phyloP scores from a whole-genome alignment of 1,284 basidiomycete species.

The Tilletia caries region DNA sequence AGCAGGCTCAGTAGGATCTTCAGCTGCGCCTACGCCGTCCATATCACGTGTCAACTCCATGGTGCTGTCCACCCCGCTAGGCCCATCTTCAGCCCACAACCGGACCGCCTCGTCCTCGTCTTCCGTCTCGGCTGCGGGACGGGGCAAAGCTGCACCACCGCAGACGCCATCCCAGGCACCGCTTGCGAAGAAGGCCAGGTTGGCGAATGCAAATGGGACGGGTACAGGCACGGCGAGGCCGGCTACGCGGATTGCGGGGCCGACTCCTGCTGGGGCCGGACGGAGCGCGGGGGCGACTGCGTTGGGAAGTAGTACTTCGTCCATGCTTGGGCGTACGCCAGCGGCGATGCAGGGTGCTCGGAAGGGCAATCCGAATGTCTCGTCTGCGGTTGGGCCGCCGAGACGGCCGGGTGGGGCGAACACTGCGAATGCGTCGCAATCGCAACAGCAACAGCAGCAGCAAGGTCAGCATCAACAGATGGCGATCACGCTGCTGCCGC shows the following conservation, averaged over 20 bases:
- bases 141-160: neutral
- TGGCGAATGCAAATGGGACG: neutral
- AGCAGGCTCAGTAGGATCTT: neutral
- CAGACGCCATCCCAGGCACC: neutral
- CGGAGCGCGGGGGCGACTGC: neutral
- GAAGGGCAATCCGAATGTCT: neutral
- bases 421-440: too few species aligned
- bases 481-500: neutral
- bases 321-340: neutral
- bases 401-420: neutral
- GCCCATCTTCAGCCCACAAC: slow-evolving; percentile 6
- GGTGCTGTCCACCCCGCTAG: neutral
- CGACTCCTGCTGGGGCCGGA: neutral
- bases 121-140: neutral
- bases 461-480: neutral
- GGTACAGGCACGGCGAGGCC: neutral
- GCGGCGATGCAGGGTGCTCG: neutral
- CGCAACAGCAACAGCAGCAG: neutral
- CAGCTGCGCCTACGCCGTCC: neutral
- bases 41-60: slow-evolving; percentile 1
- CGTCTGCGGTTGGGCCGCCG: neutral
- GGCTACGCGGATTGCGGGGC: neutral
- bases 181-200: neutral
- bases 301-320: neutral
- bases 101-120: neutral